phyloP scores from a whole-genome alignment of 1,139 yeast species.

The Zygosaccharomyces sapae region DNA sequence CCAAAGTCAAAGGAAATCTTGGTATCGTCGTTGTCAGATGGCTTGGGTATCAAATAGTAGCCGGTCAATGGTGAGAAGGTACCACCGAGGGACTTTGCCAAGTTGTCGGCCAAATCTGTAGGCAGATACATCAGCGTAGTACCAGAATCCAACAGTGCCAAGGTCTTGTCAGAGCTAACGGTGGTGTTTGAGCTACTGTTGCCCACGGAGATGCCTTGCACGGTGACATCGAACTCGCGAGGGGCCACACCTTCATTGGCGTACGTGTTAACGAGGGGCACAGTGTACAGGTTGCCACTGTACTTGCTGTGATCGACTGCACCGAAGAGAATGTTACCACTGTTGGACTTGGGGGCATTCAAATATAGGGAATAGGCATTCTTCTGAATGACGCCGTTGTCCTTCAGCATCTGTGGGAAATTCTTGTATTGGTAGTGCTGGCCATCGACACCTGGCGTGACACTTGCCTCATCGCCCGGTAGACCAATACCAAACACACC shows the following conservation, averaged over 20 bases:
- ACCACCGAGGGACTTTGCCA: slow-evolving; percentile 41
- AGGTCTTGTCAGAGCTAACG: slow-evolving; percentile 22
- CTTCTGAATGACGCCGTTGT: slow-evolving; percentile 48
- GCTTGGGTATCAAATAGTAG: slow-evolving; percentile 38
- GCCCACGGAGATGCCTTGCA: slow-evolving; percentile 39
- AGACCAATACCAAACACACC: slow-evolving; percentile 67
- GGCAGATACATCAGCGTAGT: slow-evolving; percentile 58
- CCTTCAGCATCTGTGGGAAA: slow-evolving; percentile 50
- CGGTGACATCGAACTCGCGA: slow-evolving; percentile 44
- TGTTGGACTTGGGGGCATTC: slow-evolving; percentile 37
- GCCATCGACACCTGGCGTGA: slow-evolving; percentile 3
- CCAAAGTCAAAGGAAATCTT: slow-evolving; percentile 47
- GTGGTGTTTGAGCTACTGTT: slow-evolving; percentile 15
- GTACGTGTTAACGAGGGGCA: slow-evolving; percentile 44
- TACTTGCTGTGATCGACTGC: slow-evolving; percentile 53
- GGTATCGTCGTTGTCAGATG: slow-evolving; percentile 20
- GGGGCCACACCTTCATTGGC: slow-evolving; percentile 29
- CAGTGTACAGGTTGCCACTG: slow-evolving; percentile 42
- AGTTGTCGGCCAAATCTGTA: slow-evolving; percentile 34
- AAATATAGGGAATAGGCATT: slow-evolving; percentile 52
- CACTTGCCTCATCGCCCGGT: slow-evolving; percentile 34
- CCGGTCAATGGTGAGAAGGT: slow-evolving; percentile 34
- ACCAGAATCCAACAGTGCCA: slow-evolving; percentile 62
- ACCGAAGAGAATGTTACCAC: slow-evolving; percentile 51
- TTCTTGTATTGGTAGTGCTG: slow-evolving; percentile 5